Evolutionary conservation across 1,139 yeast species (phyloP).

Genomic region (Tardiomyces blankii): DNA sequence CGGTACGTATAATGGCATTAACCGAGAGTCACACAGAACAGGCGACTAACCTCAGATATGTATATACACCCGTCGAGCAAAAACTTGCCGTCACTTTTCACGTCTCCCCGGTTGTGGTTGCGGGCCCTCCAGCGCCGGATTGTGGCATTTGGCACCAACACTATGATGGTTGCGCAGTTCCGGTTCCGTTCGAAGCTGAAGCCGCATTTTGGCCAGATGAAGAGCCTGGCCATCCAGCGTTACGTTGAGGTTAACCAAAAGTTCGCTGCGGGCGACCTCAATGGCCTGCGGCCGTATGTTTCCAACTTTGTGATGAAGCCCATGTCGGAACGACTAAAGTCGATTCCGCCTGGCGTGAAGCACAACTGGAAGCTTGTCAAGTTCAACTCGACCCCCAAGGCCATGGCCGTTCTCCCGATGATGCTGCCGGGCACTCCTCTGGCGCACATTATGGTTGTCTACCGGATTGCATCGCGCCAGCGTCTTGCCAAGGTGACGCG

Average conservation of each 20-base stretch:
- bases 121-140: conserved; percentile 13
- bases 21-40: conserved; percentile 2
- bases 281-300: conserved; percentile 33
- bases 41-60: conserved; percentile 13
- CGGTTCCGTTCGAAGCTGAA: conserved; percentile 52
- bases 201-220: conserved; percentile 61
- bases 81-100: conserved; percentile 13
- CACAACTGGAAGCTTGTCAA: conserved; percentile 70
- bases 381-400: conserved; percentile 60
- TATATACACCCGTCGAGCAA: conserved; percentile 12
- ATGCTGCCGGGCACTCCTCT: conserved; percentile 51
- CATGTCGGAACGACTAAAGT: conserved; percentile 36
- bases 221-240: conserved; percentile 56
- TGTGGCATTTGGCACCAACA: conserved; percentile 13
- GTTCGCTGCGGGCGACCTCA: conserved; percentile 40
- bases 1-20: conserved; percentile 24
- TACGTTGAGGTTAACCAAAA: conserved; percentile 58
- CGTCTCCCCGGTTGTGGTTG: conserved; percentile 13
- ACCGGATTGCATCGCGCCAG: conserved; percentile 66
- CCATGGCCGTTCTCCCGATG: conserved; percentile 58
- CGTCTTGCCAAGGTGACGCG: conserved; percentile 39
- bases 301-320: conserved; percentile 57
- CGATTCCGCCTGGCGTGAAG: conserved; percentile 48
- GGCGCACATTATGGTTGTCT: conserved; percentile 62
- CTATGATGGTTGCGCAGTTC: conserved; percentile 44